Evolutionary conservation across 2,329 filamentous ascomycete species (phyloP), one percentile per base, ranked within the genome.

Genomic region (Trichoderma polysporum): DNA sequence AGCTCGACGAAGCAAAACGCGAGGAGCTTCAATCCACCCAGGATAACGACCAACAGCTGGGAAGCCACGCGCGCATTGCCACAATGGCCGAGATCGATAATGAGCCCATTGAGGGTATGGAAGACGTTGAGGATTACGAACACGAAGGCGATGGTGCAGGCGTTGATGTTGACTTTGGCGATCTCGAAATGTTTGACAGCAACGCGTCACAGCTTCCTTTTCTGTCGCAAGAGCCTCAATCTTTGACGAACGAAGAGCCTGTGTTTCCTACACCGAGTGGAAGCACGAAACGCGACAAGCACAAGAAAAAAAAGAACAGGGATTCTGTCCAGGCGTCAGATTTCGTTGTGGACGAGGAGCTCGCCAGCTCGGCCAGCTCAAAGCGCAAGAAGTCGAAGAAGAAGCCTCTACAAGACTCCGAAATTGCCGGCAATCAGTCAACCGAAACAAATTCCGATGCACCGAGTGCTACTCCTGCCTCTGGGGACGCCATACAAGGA

Each of bases 111-210:
- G 71, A 74, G 47, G 72, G 66, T 19, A 66, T 76, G 22, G 72
- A 70, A 15, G 73, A 68, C 39, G 72, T 77, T 15, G 71, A 73
- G 33, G 70, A 67, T 63, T 75, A 73, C 50, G 58, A 58, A 22
- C 69, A 74, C 15, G 68, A 72, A 29, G 71, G 68, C 22, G 69
- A 66, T 12, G 69, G 71, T 33, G 66, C 70, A 25, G 70, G 67
- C 27, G 70, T 71, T 22, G 76, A 78, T 50, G 70, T 70, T 45
- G 75, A 78, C 59, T 79, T 79, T 66, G 78, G 77, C 25, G 64
- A 75, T 27, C 74, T 79, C 59, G 76, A 79, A 56, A 77, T 79
- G 73, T 79, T 79, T 62, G 76, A 79, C 67, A 79, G 77, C 72
- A 79, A 77, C 69, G 69, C 74, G 56, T 71, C 73, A 52, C 71